Evolutionary conservation across 2,329 filamentous ascomycete genomes (phyloP).

Genomic region (Pseudomassariella vexata): DNA sequence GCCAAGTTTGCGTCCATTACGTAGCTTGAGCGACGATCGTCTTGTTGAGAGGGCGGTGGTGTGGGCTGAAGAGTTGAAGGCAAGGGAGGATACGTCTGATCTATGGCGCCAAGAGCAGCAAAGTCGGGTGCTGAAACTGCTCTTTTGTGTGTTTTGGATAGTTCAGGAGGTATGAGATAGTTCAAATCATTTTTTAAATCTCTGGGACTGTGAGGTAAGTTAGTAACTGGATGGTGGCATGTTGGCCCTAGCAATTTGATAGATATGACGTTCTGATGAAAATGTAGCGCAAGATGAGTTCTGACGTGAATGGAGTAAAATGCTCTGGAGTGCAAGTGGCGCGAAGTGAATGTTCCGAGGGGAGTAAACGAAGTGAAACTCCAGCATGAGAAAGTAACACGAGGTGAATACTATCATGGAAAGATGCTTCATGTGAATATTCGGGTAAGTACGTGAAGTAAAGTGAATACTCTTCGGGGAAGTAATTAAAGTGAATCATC

Average conservation of each 20-base stretch:
- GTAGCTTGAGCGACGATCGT: conserved; percentile 12
- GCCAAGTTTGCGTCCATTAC: conserved; percentile 15
- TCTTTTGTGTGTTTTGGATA: conserved; percentile 36
- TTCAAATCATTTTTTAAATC: conserved; percentile 6
- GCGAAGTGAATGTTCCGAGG: too few species aligned
- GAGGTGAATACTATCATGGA: too few species aligned
- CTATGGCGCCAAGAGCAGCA: conserved; percentile 18
- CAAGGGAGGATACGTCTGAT: conserved; percentile 15
- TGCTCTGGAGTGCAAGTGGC: too few species aligned
- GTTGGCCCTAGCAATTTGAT: too few species aligned
- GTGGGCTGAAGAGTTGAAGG: conserved; percentile 20
- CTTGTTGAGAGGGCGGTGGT: conserved; percentile 17
- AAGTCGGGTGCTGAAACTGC: conserved; percentile 45
- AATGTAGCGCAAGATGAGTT: too few species aligned
- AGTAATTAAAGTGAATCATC: too few species aligned
- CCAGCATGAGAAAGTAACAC: too few species aligned
- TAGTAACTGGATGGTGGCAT: conserved; percentile 2
- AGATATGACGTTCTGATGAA: too few species aligned
- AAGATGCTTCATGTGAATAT: too few species aligned
- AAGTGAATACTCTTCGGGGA: too few species aligned
- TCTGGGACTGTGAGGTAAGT: conserved; percentile 11
- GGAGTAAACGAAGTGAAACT: too few species aligned
- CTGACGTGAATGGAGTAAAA: neutral
- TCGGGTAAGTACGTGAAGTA: too few species aligned
- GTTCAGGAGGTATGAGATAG: conserved; percentile 13